phyloP scores from a whole-genome alignment of 257 asterid genomes.

The Mitragyna speciosa region DNA sequence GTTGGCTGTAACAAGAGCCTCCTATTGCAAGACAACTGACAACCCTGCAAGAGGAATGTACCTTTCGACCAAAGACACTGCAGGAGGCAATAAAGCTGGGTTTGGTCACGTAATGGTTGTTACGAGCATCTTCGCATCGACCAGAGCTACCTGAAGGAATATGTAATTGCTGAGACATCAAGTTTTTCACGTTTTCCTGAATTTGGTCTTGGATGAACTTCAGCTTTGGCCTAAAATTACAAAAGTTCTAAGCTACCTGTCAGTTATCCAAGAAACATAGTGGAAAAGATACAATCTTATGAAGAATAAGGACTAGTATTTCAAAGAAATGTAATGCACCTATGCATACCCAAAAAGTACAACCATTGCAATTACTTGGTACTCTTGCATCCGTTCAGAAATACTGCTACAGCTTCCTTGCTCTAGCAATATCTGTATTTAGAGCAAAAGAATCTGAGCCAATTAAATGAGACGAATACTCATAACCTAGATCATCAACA shows the following conservation, averaged over 20 bases:
- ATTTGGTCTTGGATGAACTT: slow-evolving; percentile 59
- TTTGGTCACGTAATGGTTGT: slow-evolving; percentile 27
- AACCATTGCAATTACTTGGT: slow-evolving; percentile 83
- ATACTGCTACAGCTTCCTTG: slow-evolving; percentile 53
- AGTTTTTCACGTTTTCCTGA: slow-evolving; percentile 77
- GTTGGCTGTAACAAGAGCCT: background rate
- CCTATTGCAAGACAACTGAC: background rate
- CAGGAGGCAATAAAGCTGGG: slow-evolving; percentile 78
- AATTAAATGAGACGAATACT: slow-evolving; percentile 18
- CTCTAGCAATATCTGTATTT: slow-evolving; percentile 61
- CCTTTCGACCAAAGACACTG: slow-evolving; percentile 88
- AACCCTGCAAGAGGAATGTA: slow-evolving; percentile 13
- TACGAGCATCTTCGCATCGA: slow-evolving; percentile 15
- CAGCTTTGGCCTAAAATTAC: slow-evolving; percentile 71
- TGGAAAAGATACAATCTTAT: background rate
- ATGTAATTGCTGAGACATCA: slow-evolving; percentile 73
- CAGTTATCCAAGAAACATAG: background rate
- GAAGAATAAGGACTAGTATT: background rate
- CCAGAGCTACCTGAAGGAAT: slow-evolving; percentile 47
- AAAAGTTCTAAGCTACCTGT: slow-evolving; percentile 2
- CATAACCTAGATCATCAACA: slow-evolving; percentile 11
- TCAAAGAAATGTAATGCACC: background rate
- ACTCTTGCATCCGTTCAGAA: slow-evolving; percentile 67
- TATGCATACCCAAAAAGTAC: slow-evolving; percentile 71
- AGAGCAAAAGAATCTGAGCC: slow-evolving; percentile 13